These are phyloP conservation scores for Mucor indicus DNA, from an alignment of 371 early-diverging fungal genomes.

Conservation along the genomic window DNA sequence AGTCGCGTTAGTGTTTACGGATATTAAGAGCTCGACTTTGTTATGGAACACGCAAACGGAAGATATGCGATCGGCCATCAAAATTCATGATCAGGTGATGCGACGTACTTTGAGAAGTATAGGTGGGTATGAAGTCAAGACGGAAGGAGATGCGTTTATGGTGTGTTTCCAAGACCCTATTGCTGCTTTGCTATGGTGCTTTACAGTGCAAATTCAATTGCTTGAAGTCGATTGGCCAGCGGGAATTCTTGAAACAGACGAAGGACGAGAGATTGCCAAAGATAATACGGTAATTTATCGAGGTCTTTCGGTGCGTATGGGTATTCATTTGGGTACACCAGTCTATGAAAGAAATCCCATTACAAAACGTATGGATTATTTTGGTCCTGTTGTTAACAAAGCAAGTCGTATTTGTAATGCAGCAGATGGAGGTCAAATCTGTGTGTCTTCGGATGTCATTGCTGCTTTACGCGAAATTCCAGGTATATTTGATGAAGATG, in stretches of 20 bases:
- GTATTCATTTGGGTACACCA: conserved; percentile 91
- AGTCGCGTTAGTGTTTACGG: conserved; percentile 92
- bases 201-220: conserved; percentile 84
- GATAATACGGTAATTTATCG: conserved; percentile 67
- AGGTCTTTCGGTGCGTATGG: conserved; percentile 94
- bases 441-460: conserved; percentile 65
- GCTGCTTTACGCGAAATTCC: conserved; percentile 46
- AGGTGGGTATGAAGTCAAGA: conserved; percentile 97
- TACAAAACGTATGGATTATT: conserved; percentile 94
- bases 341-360: conserved; percentile 90
- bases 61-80: conserved; percentile 89
- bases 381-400: conserved; percentile 92
- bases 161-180: conserved; percentile 88
- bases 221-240: conserved; percentile 91
- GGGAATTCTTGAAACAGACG: conserved; percentile 78
- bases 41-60: conserved; percentile 90
- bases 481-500: conserved; percentile 35
- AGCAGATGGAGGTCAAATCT: conserved; percentile 93
- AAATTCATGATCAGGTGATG: conserved; percentile 87
- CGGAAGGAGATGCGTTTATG: conserved; percentile 97
- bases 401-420: conserved; percentile 84
- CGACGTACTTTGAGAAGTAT: conserved; percentile 76
- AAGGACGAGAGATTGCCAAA: conserved; percentile 76
- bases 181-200: conserved; percentile 87
- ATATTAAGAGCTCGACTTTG: conserved; percentile 91